phyloP scores from a whole-genome alignment of 73 alveolate genomes.

The Paraurostyla sp. region DNA sequence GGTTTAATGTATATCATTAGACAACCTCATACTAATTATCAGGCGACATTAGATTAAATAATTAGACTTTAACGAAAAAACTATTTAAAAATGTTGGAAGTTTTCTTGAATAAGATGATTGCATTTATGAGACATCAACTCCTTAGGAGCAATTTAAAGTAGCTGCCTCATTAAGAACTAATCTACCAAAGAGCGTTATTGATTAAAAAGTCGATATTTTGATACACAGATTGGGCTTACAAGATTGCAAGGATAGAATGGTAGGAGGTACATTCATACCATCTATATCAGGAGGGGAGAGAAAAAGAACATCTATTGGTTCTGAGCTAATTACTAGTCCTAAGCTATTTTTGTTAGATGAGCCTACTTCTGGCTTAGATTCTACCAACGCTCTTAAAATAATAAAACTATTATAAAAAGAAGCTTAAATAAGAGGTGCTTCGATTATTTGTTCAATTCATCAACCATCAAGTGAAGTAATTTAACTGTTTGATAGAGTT shows the following conservation, averaged over 20 bases:
- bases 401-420: constrained; percentile 43
- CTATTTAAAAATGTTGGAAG: constrained; percentile 68
- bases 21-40: no score
- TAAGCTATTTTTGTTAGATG: constrained; percentile 68
- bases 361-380: constrained; percentile 89
- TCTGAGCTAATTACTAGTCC: constrained; percentile 73
- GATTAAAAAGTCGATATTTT: constrained; percentile 56
- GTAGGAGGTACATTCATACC: constrained; percentile 70
- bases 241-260: constrained; percentile 71
- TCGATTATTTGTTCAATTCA: constrained; percentile 71
- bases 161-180: constrained; percentile 68
- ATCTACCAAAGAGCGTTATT: background rate
- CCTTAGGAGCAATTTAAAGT: constrained; percentile 65
- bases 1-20: background rate
- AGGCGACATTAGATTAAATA: no score
- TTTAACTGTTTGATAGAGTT: constrained; percentile 63
- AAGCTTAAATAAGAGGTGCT: constrained; percentile 40
- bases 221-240: constrained; percentile 63
- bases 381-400: constrained; percentile 66
- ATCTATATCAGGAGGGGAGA: constrained; percentile 79
- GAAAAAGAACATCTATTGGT: constrained; percentile 77
- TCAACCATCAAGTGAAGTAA: constrained; percentile 69
- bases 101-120: constrained; percentile 74
- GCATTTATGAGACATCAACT: constrained; percentile 57
- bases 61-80: no score